These are phyloP conservation scores for Globisporangium paddicum DNA, from an alignment of 352 stramenopile species.

Conservation along the genomic window DNA sequence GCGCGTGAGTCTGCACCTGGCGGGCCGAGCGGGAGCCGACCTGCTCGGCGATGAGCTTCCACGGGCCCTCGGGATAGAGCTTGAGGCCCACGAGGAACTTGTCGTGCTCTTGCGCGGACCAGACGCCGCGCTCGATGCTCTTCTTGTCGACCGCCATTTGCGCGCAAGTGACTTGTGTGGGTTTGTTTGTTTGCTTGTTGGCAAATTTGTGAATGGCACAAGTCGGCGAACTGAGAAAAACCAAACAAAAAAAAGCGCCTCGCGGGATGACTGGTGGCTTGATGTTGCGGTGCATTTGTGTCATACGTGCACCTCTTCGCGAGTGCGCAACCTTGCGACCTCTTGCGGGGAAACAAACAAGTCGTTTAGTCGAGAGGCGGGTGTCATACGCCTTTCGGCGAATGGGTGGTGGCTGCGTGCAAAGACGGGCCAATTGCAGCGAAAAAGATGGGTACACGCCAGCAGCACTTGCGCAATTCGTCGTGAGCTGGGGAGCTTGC, in stretches of 20 bases:
- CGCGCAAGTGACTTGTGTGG: background rate
- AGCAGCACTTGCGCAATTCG: background rate
- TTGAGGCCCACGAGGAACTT: conserved; percentile 27
- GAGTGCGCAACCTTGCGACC: background rate
- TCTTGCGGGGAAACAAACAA: background rate
- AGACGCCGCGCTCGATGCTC: conserved; percentile 20
- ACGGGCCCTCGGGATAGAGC: conserved; percentile 20
- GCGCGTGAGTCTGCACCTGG: background rate
- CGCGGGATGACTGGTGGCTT: background rate
- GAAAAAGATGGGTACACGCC: background rate
- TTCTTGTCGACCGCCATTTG: background rate
- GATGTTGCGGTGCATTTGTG: background rate
- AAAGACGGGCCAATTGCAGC: too few relatives aligned
- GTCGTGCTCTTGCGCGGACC: conserved; percentile 33
- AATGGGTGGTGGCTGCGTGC: background rate
- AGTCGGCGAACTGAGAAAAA: background rate
- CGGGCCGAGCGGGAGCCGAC: conserved; percentile 12
- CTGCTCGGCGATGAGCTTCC: conserved; percentile 14
- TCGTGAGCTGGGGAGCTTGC: background rate
- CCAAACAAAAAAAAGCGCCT: too few relatives aligned
- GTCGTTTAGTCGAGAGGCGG: background rate
- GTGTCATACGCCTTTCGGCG: background rate
- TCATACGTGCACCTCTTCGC: conserved; percentile 1
- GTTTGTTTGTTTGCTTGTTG: background rate
- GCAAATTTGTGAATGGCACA: background rate